Conservation (phyloP, 129 eudicot species). For the Flaveria bidentis region DNA sequence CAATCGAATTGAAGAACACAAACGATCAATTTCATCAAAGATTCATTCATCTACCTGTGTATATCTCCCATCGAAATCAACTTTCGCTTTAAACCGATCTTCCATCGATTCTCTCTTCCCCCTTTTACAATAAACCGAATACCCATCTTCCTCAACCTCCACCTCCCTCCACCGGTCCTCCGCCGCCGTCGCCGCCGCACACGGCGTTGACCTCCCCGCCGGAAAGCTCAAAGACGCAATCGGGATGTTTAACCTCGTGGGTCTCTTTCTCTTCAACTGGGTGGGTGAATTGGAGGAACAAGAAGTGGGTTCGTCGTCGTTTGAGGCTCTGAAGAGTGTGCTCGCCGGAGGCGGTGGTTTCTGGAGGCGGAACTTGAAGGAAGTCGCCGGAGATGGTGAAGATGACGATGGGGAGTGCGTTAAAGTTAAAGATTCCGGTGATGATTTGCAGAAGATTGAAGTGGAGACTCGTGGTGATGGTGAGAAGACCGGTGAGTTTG, state of each 20-base stretch:
- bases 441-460: constrained; percentile 43
- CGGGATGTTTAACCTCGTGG: constrained; percentile 74
- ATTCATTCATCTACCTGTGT: constrained; percentile 52
- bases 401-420: constrained; percentile 42
- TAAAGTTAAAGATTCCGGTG: constrained; percentile 43
- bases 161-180: constrained; percentile 37
- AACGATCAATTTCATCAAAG: no score
- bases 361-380: constrained; percentile 48
- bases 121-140: constrained; percentile 76
- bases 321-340: constrained; percentile 32
- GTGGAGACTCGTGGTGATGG: constrained; percentile 46
- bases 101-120: constrained; percentile 83
- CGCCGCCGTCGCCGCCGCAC: background rate
- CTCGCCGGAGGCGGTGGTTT: constrained; percentile 43
- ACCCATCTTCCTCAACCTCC: constrained; percentile 78
- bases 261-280: constrained; percentile 77
- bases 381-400: constrained; percentile 47
- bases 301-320: background rate
- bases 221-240: constrained; percentile 35
- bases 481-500: constrained; percentile 71
- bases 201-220: constrained; percentile 15
- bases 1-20: no score
- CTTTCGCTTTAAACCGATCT: constrained; percentile 71
- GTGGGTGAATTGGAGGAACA: constrained; percentile 34
- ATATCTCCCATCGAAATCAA: constrained; percentile 46